Base-by-base conservation (phyloP, 441 rosid genomes). In the Macaranga tanarius region DNA sequence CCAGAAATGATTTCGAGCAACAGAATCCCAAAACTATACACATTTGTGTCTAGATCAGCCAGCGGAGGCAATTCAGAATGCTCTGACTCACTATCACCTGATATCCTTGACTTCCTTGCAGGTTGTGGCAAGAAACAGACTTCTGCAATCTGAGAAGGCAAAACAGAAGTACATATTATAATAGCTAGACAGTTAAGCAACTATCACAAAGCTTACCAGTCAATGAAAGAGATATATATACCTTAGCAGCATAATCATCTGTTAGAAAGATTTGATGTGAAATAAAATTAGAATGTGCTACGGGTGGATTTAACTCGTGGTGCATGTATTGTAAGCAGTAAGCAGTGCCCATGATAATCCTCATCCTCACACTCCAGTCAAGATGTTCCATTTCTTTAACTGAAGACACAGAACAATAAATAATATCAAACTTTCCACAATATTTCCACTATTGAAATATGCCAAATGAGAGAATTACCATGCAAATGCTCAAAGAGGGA, bases 221-320 rank as follows among this genome's bases (percentile, higher is more conserved):
- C 62, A 40, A 61, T 23, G 19, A 20, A 73, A 65, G 19, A 28
- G 28, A 10, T 26, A 13, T 65, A 10, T 22, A 13, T 65, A 87
- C 90, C 95, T 93, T 93, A 13, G 95, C 89, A 48, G 98, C 97
- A 65, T 88, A 91, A 73, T 93, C 98, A 72, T 93, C 95, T 1
- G 98, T 89, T 56, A 91, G 76, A 73, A 63, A 81, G 77, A 93
- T 75, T 7, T 74, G 16, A 19, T 40, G 63, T n/a, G 95, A 84
- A 76, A 40, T 70, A 71, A 93, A 70, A 62, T 70, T 67, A 60
- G 83, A 51, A 71, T 86, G 97, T 13, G 86, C 69, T 42, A 86
- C 63, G 0, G 95, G 93, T 1, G 98, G 97, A 77, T 86, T 88
- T 50, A 89, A 82, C 69, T 93, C 95, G 48, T 91, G 93, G 77